Conservation (phyloP, 352 stramenopile species). For the Globisporangium abappressorium region DNA sequence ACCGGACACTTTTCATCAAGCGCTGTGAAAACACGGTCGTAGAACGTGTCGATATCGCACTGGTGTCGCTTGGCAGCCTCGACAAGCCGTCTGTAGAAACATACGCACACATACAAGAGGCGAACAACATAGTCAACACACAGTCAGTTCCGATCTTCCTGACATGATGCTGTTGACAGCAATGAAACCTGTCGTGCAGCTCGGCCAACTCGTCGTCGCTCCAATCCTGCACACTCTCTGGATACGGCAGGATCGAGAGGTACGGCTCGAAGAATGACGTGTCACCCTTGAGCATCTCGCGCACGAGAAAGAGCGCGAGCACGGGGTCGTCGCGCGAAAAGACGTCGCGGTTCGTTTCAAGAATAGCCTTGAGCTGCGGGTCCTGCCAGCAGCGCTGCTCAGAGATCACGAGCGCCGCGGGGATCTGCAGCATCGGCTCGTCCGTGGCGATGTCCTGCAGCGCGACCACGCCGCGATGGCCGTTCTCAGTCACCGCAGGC, state of each 20-base stretch:
- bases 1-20: slow-evolving; percentile 54
- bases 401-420: slow-evolving; percentile 65
- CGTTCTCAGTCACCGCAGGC: slow-evolving; percentile 44
- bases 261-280: slow-evolving; percentile 89
- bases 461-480: slow-evolving; percentile 62
- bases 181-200: slow-evolving; percentile 60
- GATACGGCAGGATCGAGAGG: slow-evolving; percentile 75
- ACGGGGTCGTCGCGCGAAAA: slow-evolving; percentile 81
- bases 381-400: slow-evolving; percentile 61
- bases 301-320: slow-evolving; percentile 80
- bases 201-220: slow-evolving; percentile 51
- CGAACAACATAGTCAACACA: background rate
- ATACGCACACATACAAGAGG: background rate
- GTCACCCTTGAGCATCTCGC: slow-evolving; percentile 56
- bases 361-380: slow-evolving; percentile 39
- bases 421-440: slow-evolving; percentile 74
- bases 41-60: slow-evolving; percentile 56
- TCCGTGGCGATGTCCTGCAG: slow-evolving; percentile 40
- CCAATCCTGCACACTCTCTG: slow-evolving; percentile 85
- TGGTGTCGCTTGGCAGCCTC: slow-evolving; percentile 46
- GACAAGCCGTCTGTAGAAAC: slow-evolving; percentile 31
- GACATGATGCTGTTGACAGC: no score
- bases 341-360: slow-evolving; percentile 53
- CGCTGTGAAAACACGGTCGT: slow-evolving; percentile 43
- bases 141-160: background rate